Evolutionary conservation across 2,329 filamentous ascomycete species (phyloP).

Genomic region (Arthrobotrys entomopaga): DNA sequence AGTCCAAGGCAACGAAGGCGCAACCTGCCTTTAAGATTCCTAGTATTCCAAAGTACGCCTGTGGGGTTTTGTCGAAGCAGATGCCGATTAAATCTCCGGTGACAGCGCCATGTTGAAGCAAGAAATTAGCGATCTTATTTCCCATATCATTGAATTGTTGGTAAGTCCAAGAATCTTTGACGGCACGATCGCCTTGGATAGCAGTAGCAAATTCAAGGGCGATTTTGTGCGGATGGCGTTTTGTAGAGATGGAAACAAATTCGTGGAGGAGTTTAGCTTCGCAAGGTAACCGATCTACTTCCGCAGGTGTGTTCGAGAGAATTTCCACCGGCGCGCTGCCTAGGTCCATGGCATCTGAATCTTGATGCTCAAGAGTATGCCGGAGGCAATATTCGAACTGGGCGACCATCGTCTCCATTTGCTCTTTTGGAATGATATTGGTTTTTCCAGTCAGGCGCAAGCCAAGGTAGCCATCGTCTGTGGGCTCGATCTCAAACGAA

Average conservation of each 20-base stretch:
- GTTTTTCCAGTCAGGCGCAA: conserved; percentile 75
- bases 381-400: conserved; percentile 78
- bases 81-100: conserved; percentile 75
- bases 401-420: conserved; percentile 73
- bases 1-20: conserved; percentile 82
- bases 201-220: conserved; percentile 80
- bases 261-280: conserved; percentile 75
- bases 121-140: conserved; percentile 73
- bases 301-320: conserved; percentile 74
- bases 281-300: conserved; percentile 69
- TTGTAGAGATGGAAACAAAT: conserved; percentile 76
- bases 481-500: conserved; percentile 80
- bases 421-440: conserved; percentile 73
- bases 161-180: conserved; percentile 76
- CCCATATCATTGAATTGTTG: conserved; percentile 75
- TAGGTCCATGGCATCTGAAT: conserved; percentile 63
- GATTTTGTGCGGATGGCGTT: conserved; percentile 67
- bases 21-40: conserved; percentile 85
- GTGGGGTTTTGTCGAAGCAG: conserved; percentile 85
- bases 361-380: conserved; percentile 68
- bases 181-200: conserved; percentile 64
- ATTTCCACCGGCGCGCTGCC: conserved; percentile 61
- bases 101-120: conserved; percentile 65
- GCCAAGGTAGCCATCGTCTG: conserved; percentile 64
- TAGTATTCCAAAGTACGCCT: conserved; percentile 83